phyloP scores from a whole-genome alignment of 2,329 filamentous ascomycete species.

The Fusarium sp. region DNA sequence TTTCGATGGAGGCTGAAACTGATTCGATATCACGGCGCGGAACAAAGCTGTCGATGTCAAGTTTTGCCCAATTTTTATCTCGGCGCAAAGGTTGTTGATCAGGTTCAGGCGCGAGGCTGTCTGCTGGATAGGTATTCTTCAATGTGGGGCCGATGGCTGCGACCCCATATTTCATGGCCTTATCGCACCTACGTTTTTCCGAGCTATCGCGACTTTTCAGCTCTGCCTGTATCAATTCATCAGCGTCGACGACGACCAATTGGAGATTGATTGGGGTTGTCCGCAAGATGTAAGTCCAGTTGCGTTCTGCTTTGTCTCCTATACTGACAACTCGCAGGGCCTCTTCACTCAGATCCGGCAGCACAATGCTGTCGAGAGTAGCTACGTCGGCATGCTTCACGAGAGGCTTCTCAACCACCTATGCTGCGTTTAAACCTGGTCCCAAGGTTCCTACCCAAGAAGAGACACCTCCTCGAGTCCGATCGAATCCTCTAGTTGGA shows the following conservation, averaged over 20 bases:
- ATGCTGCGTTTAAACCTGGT: conserved; percentile 29
- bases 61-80: conserved; percentile 19
- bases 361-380: conserved; percentile 46
- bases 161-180: conserved; percentile 26
- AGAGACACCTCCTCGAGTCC: conserved; percentile 14
- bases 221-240: conserved; percentile 12
- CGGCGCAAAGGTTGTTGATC: conserved; percentile 34
- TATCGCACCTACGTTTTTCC: conserved; percentile 47
- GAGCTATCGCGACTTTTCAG: conserved; percentile 42
- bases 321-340: conserved; percentile 40
- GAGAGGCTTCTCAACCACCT: conserved; percentile 48
- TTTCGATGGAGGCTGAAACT: neutral
- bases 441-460: conserved; percentile 14
- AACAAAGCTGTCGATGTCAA: conserved; percentile 1
- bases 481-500: conserved; percentile 47
- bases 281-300: conserved; percentile 36
- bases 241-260: conserved; percentile 37
- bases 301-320: rapidly evolving
- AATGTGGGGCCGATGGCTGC: conserved; percentile 34
- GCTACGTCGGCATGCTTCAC: conserved; percentile 31
- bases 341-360: conserved; percentile 41
- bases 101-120: conserved; percentile 42
- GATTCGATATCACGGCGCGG: neutral
- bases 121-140: conserved; percentile 40
- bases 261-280: conserved; percentile 21